Base-by-base conservation (phyloP, 495 filamentous ascomycete species). In the Xylaria cubensis region DNA sequence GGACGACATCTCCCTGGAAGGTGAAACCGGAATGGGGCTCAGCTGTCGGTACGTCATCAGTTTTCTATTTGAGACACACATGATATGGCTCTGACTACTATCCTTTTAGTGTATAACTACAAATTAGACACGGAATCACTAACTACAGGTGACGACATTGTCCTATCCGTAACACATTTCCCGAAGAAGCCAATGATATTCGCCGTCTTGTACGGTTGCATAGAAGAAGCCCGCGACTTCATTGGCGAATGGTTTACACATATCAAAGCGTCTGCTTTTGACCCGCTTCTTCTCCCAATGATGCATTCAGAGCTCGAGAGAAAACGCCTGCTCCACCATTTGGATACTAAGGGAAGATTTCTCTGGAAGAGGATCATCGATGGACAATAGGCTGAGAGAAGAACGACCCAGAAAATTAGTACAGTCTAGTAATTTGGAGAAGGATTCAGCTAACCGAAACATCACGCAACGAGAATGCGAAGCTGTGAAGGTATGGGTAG, bases 111-210 rank as follows among this genome's bases (percentile, higher is more conserved):
- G 24, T 74, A 74, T 44, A 61, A 44, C n/a, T 74, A 59, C 68
- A 71, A 64, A 63, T 74, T 61, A 51, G 67, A 74, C 41, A 65
- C 58, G 7, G 48, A 32, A 39, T 61, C 72, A 21, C 39, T 64
- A 5, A 46, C 8, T 15, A 48, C 46, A 32, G 6, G 10, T 12
- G 50, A 74, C 36, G 68, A 71, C 34, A 56, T 62, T 12, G 51
- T 71, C 21, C 41, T 74, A 34, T 71, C 72, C 15, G 24, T 71
- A 12, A 74, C 72, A 24, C 64, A 61, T 56, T 74, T 74, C 51
- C 34, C 41, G 19, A n/a, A 74, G 34, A 55, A 56, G 39, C 24
- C 56, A 24, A 29, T 59, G 6, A 71, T 56, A 13, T 71, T 74
- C 19, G 72, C 68, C 9, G 56, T 71, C 59, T 32, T 66, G 24